These are phyloP conservation scores for Haematococcus sp. DNA, from an alignment of 139 green algal species.

Conservation along the genomic window DNA sequence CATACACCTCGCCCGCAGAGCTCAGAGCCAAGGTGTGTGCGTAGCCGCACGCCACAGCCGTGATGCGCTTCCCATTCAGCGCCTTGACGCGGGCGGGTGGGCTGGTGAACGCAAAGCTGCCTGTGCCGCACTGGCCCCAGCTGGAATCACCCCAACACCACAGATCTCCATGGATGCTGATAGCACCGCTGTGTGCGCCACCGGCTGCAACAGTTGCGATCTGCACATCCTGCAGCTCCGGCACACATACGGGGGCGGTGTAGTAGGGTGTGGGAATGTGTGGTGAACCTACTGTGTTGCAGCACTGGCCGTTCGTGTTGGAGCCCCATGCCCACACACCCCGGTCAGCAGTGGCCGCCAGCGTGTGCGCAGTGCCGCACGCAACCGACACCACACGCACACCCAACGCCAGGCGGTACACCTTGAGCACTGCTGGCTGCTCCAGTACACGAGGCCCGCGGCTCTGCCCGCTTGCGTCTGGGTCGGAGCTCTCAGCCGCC, in stretches of 20 bases:
- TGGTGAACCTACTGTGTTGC: background rate
- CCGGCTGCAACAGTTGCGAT: slow-evolving; percentile 8
- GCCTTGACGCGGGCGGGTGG: background rate
- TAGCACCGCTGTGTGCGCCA: slow-evolving; percentile 28
- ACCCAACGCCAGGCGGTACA: slow-evolving; percentile 20
- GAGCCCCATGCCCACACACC: slow-evolving; percentile 34
- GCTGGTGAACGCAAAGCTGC: background rate
- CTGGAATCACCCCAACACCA: slow-evolving; percentile 41
- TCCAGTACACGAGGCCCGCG: too few species aligned
- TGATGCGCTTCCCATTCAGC: background rate
- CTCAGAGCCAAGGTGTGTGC: slow-evolving; percentile 56
- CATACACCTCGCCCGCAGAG: slow-evolving; percentile 46
- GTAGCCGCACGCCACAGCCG: background rate
- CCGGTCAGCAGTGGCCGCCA: slow-evolving; percentile 13
- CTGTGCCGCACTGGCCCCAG: slow-evolving; percentile 27
- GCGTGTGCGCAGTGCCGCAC: slow-evolving; percentile 34
- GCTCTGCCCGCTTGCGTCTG: too few species aligned
- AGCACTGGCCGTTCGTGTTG: slow-evolving; percentile 28
- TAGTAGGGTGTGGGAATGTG: background rate
- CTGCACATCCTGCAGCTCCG: background rate
- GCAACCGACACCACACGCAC: slow-evolving; percentile 20
- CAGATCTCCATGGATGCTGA: slow-evolving; percentile 27
- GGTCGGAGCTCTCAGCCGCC: too few species aligned
- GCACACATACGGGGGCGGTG: background rate
- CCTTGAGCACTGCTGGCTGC: too few species aligned